Base-by-base conservation (phyloP, 495 filamentous ascomycete genomes). In the Penicillium cosmopolitanum region DNA sequence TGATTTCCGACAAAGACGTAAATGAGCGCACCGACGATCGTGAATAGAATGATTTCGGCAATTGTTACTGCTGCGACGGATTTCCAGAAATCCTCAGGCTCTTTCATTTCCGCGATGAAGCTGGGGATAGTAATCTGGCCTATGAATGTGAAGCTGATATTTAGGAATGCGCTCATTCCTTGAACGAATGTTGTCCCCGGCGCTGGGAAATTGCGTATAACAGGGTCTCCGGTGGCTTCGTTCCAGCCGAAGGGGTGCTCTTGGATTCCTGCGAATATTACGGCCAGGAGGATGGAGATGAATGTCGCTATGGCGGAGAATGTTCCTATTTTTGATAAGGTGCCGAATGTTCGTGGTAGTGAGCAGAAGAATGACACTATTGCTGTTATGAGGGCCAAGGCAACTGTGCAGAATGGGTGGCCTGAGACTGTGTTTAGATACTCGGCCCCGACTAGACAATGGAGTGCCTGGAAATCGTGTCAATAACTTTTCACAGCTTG, bases 61-160 rank as follows among this genome's bases (percentile, higher is more conserved):
- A 93, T 89, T 23, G 91, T 93, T 56, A 93, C 89, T 19, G 85
- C 88, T 80, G 88, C 93, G 9, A 95, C 79, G 19, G 91, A 90
- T 72, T 93, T 93, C 63, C 89, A 90, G 68, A 95, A 93, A 57
- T 95, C 91, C 58, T 78, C 79, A 0, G 91, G 91, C 34, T 93
- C 82, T 68, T 83, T 85, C 91, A 95, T 95, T 67, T 95, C 91
- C 4, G 91, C 91, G 61, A 93, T 95, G 77, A 95, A 93, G 66
- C 85, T 89, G 0, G 91, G 91, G 18, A 95, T 79, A 0, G 91
- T 95, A 70, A 95, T 95, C 69, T 95, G 91, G 6, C 91, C 91
- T 63, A 95, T 93, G 71, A 93, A 93, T 15, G 90, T 93, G 72
- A 93, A 93, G 69, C 82, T 84, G 65, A 95, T 95, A 68, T 93